Percentiles rank a stretch among this genome's conserved stretches.
These are phyloP conservation scores for Fusarium falciforme DNA, from an alignment of 2,329 filamentous ascomycete genomes.

Conservation along the genomic window DNA sequence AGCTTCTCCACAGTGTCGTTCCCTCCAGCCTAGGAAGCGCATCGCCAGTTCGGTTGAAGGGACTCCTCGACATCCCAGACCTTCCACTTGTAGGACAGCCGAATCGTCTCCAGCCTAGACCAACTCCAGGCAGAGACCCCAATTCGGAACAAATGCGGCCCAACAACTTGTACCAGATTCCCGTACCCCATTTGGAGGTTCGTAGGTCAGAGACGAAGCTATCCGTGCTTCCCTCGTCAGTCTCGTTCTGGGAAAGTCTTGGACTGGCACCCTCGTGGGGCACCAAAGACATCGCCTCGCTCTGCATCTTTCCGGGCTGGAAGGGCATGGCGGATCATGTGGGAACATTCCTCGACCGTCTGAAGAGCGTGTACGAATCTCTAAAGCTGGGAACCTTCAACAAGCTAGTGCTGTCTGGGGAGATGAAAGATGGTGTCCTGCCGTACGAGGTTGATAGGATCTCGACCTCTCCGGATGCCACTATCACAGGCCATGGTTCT, in stretches of 20 bases:
- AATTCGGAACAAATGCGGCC: slow-evolving; percentile 60
- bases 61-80: slow-evolving; percentile 68
- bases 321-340: slow-evolving; percentile 71
- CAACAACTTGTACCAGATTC: slow-evolving; percentile 70
- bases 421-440: slow-evolving; percentile 59
- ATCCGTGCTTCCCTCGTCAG: slow-evolving; percentile 78
- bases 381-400: slow-evolving; percentile 77
- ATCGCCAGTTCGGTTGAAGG: slow-evolving; percentile 55
- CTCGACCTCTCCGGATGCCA: slow-evolving; percentile 54
- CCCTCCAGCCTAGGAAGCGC: slow-evolving; percentile 57
- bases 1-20: slow-evolving; percentile 58
- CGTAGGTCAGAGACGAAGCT: slow-evolving; percentile 76
- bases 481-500: slow-evolving; percentile 57
- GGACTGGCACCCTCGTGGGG: slow-evolving; percentile 79
- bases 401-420: slow-evolving; percentile 56
- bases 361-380: slow-evolving; percentile 78
- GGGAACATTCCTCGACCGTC: slow-evolving; percentile 72
- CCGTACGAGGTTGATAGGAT: slow-evolving; percentile 62
- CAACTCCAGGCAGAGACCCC: slow-evolving; percentile 54
- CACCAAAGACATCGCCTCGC: slow-evolving; percentile 75
- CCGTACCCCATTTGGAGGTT: slow-evolving; percentile 77
- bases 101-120: slow-evolving; percentile 63
- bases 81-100: slow-evolving; percentile 65
- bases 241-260: slow-evolving; percentile 85
- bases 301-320: slow-evolving; percentile 77